phyloP scores from a whole-genome alignment of 768 basidiomycete species.

The Russula earlei region DNA sequence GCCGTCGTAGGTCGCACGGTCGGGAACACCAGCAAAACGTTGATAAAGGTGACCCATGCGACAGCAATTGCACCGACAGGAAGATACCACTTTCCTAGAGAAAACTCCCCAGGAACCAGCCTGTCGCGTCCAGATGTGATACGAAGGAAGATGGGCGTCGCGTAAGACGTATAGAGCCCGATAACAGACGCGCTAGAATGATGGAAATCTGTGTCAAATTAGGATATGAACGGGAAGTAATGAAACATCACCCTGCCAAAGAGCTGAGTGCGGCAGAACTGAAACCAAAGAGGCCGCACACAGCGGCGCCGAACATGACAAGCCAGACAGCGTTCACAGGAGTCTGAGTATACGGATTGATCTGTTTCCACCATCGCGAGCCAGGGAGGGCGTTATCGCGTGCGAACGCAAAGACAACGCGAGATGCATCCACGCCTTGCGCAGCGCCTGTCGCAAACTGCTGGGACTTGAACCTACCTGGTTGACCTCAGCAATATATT shows the following conservation, averaged over 20 bases:
- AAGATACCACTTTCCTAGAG: conserved; percentile 49
- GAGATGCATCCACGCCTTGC: conserved; percentile 65
- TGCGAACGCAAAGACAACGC: conserved; percentile 68
- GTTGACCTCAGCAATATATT: conserved; percentile 9
- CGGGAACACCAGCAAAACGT: conserved; percentile 45
- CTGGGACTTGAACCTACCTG: conserved; percentile 17
- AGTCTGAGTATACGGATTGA: conserved; percentile 51
- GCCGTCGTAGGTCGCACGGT: not conserved
- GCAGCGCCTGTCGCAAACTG: conserved; percentile 68
- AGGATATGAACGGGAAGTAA: not conserved
- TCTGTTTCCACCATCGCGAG: conserved; percentile 57
- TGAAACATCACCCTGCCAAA: conserved; percentile 47
- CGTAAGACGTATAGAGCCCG: conserved; percentile 60
- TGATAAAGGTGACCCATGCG: conserved; percentile 56
- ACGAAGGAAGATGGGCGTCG: conserved; percentile 57
- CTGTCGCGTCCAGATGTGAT: conserved; percentile 58
- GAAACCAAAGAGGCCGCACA: conserved; percentile 60
- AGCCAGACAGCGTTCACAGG: conserved; percentile 73
- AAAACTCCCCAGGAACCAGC: conserved; percentile 50
- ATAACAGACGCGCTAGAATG: conserved; percentile 54
- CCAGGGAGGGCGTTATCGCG: conserved; percentile 67
- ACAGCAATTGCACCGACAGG: conserved; percentile 54
- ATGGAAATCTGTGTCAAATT: not conserved
- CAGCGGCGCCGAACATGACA: conserved; percentile 44
- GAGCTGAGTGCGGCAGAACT: conserved; percentile 53